Percentiles rank a stretch among this genome's conserved stretches.
Evolutionary conservation across 2,329 filamentous ascomycete genomes (phyloP).

Genomic region (Septoria linicola): DNA sequence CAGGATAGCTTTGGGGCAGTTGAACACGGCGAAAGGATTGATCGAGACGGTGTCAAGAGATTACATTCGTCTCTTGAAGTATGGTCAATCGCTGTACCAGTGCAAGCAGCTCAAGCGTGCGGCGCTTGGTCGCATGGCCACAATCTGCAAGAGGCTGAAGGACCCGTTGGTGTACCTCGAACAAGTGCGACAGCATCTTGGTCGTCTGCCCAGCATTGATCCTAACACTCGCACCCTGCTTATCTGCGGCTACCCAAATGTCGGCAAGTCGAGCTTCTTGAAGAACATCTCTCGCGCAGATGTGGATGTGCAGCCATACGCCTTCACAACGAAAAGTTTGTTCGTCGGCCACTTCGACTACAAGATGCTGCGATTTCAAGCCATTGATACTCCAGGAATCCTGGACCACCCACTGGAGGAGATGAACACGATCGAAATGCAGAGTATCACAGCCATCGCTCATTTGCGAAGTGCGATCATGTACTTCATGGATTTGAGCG

Average conservation of each 20-base stretch:
- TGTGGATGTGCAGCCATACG: constrained; percentile 95
- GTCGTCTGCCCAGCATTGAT: constrained; percentile 96
- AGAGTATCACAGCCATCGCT: constrained; percentile 95
- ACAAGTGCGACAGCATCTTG: constrained; percentile 93
- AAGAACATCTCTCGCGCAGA: constrained; percentile 89
- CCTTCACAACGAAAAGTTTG: constrained; percentile 95
- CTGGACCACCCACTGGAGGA: constrained; percentile 96
- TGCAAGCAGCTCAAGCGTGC: constrained; percentile 99
- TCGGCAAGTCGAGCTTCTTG: constrained; percentile 95
- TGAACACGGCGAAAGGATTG: constrained; percentile 92
- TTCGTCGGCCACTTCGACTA: constrained; percentile 98
- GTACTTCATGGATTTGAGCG: constrained; percentile 97
- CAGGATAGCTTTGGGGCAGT: constrained; percentile 90
- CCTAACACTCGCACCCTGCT: constrained; percentile 94
- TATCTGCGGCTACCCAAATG: constrained; percentile 96
- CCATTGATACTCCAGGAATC: constrained; percentile 98
- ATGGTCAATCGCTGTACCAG: constrained; percentile 94
- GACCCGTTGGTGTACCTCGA: constrained; percentile 94
- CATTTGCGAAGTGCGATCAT: constrained; percentile 92
- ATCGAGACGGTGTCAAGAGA: constrained; percentile 96
- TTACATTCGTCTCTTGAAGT: constrained; percentile 94
- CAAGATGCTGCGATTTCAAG: constrained; percentile 86
- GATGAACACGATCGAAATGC: constrained; percentile 99
- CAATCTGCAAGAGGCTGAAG: constrained; percentile 89
- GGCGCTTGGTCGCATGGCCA: constrained; percentile 95